Percentiles rank a stretch among this genome's conserved stretches.
Conservation (phyloP, 139 green algal genomes). For the Chlamydomonas incerta region DNA sequence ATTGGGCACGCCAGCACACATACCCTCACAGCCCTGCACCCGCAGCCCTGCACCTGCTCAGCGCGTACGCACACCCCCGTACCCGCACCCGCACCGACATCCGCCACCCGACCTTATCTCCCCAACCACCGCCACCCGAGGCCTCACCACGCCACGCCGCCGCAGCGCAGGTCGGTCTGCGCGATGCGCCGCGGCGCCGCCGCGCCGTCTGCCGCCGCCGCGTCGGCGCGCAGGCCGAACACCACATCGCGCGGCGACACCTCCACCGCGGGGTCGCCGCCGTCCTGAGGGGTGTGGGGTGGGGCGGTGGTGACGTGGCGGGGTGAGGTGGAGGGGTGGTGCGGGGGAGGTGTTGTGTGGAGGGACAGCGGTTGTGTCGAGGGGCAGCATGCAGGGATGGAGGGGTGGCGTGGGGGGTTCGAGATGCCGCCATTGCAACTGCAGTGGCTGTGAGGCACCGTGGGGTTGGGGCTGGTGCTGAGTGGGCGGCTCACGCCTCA, state of each 20-base stretch:
- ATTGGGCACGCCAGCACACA: no score
- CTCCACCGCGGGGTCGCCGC: slow-evolving; percentile 88
- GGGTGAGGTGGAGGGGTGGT: neutral
- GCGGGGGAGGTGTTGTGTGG: neutral
- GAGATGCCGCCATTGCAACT: no score
- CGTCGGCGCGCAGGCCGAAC: slow-evolving; percentile 78
- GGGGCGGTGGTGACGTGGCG: neutral
- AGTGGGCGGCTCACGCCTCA: neutral
- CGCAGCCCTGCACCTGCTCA: no score
- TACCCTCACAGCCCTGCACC: no score
- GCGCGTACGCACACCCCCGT: no score
- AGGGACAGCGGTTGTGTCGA: no score
- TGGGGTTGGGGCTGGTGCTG: neutral
- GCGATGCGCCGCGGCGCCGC: slow-evolving; percentile 49
- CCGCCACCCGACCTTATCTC: no score
- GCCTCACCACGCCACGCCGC: slow-evolving; percentile 90
- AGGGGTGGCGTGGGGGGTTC: no score
- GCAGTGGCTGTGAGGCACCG: no score
- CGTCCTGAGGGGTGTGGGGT: slow-evolving; percentile 68
- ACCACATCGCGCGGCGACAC: slow-evolving; percentile 94
- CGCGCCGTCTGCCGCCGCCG: slow-evolving; percentile 36
- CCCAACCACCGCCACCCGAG: no score
- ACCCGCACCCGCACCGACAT: no score
- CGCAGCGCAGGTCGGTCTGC: slow-evolving; percentile 77
- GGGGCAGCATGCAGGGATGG: no score